These are phyloP conservation scores for Kondoa malvinella DNA, from an alignment of 768 basidiomycete species.

Conservation along the genomic window DNA sequence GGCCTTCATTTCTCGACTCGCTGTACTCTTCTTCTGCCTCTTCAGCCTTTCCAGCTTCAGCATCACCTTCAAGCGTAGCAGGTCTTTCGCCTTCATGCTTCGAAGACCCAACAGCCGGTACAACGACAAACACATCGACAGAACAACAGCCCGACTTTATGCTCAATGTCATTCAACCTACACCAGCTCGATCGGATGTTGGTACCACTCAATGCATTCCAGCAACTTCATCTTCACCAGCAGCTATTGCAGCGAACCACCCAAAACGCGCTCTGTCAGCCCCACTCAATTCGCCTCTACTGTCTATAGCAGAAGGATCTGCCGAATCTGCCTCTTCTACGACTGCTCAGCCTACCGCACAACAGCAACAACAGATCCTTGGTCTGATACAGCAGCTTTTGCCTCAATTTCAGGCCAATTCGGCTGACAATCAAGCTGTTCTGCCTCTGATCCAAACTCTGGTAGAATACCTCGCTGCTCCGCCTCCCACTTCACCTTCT, in stretches of 20 bases:
- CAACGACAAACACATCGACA: not conserved
- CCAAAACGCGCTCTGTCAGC: not conserved
- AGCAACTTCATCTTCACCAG: not conserved
- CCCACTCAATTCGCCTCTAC: not conserved
- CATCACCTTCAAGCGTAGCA: not conserved
- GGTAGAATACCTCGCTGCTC: not conserved
- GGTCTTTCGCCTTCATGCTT: not conserved
- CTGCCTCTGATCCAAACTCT: slow-evolving; percentile 3
- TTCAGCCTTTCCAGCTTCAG: not conserved
- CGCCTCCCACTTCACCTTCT: not conserved
- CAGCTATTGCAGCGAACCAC: not conserved
- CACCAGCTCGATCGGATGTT: not conserved
- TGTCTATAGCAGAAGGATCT: not conserved
- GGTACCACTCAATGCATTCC: not conserved
- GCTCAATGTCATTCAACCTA: slow-evolving; percentile 6
- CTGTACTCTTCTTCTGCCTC: not conserved
- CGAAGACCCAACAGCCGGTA: not conserved
- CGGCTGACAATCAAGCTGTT: not conserved
- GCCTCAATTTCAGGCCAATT: not conserved
- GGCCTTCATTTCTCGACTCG: slow-evolving; percentile 1
- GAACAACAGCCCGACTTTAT: not conserved
- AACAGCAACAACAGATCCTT: not conserved
- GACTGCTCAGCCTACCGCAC: not conserved
- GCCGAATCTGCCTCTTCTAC: not conserved
- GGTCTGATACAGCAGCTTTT: not conserved